A percentile compares a stretch with the other conserved stretches of the same genome.
Conservation (phyloP, 2,329 filamentous ascomycete genomes). For the Cucurbitaria berberidis region DNA sequence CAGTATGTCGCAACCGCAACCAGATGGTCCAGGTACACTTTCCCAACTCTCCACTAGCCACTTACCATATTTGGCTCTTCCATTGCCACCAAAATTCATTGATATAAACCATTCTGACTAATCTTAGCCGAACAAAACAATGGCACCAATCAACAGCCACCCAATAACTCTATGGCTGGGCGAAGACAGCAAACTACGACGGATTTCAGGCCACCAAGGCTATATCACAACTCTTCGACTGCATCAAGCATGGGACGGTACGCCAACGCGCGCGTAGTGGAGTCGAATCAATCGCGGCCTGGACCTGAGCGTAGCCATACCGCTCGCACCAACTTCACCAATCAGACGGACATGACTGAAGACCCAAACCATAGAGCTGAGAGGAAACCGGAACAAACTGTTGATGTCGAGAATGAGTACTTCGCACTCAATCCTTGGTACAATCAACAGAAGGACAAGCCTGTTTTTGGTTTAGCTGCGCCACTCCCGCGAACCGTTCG, state of each 20-base stretch:
- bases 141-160: not conserved
- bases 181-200: constrained; percentile 12
- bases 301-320: constrained; percentile 12
- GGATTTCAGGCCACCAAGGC: constrained; percentile 8
- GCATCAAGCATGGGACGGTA: constrained; percentile 24
- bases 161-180: constrained; percentile 4
- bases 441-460: constrained; percentile 58
- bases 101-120: not conserved
- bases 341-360: constrained; percentile 13
- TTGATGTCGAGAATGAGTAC: constrained; percentile 60
- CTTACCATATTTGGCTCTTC: not conserved
- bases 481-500: constrained; percentile 61
- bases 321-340: constrained; percentile 17
- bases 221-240: constrained; percentile 17
- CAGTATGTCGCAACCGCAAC: constrained; percentile 17
- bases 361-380: constrained; percentile 26
- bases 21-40: not conserved
- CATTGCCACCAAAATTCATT: not conserved
- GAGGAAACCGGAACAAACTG: constrained; percentile 32
- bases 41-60: not conserved
- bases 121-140: constrained; percentile 2
- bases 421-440: constrained; percentile 61
- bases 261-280: constrained; percentile 14
- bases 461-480: constrained; percentile 62
- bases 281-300: constrained; percentile 7